A percentile compares a stretch with the other conserved stretches of the same genome.
These are phyloP conservation scores for Fomitopsis schrenkii DNA, from an alignment of 1,284 basidiomycete genomes.

Conservation along the genomic window DNA sequence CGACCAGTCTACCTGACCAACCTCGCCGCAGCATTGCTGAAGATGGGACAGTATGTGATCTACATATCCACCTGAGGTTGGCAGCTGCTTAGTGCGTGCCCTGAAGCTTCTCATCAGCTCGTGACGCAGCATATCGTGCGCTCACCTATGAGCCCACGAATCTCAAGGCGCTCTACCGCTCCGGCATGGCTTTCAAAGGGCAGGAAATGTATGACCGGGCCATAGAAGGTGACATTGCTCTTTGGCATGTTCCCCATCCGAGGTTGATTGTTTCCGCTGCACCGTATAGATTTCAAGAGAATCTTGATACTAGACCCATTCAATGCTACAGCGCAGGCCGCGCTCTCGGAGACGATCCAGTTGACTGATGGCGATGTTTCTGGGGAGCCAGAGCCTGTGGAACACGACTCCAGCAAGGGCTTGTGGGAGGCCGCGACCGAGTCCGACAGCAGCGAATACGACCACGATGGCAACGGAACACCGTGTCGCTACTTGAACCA, in stretches of 20 bases:
- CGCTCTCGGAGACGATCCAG: slow-evolving; percentile 18
- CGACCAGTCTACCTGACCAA: slow-evolving; percentile 34
- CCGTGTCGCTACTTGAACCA: slow-evolving; percentile 52
- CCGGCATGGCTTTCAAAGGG: slow-evolving; percentile 39
- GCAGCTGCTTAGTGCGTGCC: background rate
- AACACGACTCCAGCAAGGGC: slow-evolving; percentile 2
- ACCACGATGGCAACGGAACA: slow-evolving; percentile 44
- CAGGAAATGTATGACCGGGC: slow-evolving; percentile 32
- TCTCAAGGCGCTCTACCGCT: slow-evolving; percentile 38
- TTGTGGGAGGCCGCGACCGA: slow-evolving; percentile 21
- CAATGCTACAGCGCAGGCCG: slow-evolving; percentile 27
- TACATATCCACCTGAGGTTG: background rate
- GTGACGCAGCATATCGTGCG: slow-evolving; percentile 37
- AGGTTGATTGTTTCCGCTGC: no score
- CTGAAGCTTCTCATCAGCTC: slow-evolving; percentile 30
- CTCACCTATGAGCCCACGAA: slow-evolving; percentile 38
- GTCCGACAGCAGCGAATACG: slow-evolving; percentile 45
- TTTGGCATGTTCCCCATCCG: background rate
- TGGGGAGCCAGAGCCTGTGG: slow-evolving; percentile 23
- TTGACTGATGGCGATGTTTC: slow-evolving; percentile 5
- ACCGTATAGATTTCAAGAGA: slow-evolving; percentile 33
- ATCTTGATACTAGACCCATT: slow-evolving; percentile 31
- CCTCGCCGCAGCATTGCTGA: slow-evolving; percentile 37
- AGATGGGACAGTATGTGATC: slow-evolving; percentile 33
- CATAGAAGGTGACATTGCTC: slow-evolving; percentile 26